These are phyloP conservation scores for Pelargonium australe DNA, from an alignment of 441 rosid genomes.

Conservation along the genomic window DNA sequence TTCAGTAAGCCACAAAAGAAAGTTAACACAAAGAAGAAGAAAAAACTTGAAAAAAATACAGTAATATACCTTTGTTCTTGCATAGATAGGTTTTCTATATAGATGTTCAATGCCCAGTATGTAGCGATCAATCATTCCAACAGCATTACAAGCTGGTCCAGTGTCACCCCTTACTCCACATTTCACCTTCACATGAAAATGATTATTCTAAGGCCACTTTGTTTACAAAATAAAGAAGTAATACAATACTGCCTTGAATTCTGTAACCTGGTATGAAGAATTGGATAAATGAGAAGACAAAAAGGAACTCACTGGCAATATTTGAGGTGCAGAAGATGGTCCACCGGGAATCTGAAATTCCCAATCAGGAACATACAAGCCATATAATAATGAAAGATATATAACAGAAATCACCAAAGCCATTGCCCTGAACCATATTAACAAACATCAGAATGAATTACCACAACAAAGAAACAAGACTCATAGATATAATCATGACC, in stretches of 20 bases:
- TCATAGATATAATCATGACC: not conserved
- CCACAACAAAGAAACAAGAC: too few relatives aligned
- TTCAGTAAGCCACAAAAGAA: not conserved
- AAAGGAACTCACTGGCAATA: constrained; percentile 37
- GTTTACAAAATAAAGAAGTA: not conserved
- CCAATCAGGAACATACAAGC: constrained; percentile 74
- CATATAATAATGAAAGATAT: constrained; percentile 52
- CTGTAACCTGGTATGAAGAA: constrained; percentile 2
- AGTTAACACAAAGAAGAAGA: not conserved
- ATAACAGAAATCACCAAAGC: constrained; percentile 37
- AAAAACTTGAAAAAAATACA: too few relatives aligned
- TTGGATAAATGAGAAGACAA: not conserved
- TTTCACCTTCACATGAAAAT: constrained; percentile 48
- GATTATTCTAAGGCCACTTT: not conserved
- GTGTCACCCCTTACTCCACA: constrained; percentile 69
- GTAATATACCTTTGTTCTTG: constrained; percentile 44
- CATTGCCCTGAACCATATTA: constrained; percentile 37
- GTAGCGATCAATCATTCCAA: constrained; percentile 67
- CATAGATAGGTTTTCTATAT: constrained; percentile 58
- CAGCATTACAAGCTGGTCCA: constrained; percentile 79
- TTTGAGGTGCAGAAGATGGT: constrained; percentile 36
- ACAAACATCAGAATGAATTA: too few relatives aligned
- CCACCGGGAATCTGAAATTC: constrained; percentile 48
- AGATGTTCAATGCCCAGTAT: constrained; percentile 57
- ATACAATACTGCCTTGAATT: not conserved